A percentile compares a stretch with the other conserved stretches of the same genome.
Conservation (phyloP, 345 rosid genomes). For the Syzygium jambos region DNA sequence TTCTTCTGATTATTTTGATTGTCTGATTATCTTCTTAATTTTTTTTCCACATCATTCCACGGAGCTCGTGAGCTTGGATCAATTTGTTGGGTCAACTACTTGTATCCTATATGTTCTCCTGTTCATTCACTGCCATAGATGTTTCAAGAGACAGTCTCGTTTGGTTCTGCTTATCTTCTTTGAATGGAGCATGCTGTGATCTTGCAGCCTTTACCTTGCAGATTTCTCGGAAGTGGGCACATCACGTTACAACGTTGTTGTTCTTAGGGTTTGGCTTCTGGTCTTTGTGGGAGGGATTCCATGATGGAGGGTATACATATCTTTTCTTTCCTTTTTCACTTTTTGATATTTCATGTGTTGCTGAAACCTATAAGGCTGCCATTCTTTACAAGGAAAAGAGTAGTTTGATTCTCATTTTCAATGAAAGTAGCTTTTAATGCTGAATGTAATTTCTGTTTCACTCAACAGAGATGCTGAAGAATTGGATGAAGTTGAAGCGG, state of each 20-base stretch:
- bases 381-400: not conserved
- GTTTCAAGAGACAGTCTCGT: not conserved
- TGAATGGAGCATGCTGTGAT: not conserved
- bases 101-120: not conserved
- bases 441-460: not conserved
- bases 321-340: not conserved
- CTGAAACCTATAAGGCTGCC: not conserved
- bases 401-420: not conserved
- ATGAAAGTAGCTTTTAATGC: not conserved
- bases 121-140: not conserved
- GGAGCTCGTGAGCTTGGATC: not conserved
- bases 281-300: conserved; percentile 88
- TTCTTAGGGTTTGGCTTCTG: conserved; percentile 80
- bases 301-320: conserved; percentile 43
- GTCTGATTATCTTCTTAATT: not conserved
- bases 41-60: not conserved
- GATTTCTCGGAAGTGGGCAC: conserved; percentile 88
- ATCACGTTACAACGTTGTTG: conserved; percentile 66
- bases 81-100: not conserved
- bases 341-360: not conserved
- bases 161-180: not conserved
- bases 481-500: conserved; percentile 78
- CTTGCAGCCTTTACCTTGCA: conserved; percentile 15
- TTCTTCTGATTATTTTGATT: not conserved
- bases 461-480: conserved; percentile 52